A percentile compares a stretch with the other conserved stretches of the same genome.
Evolutionary conservation across 2,329 filamentous ascomycete species (phyloP).

Genomic region (Aspergillus neoniger): DNA sequence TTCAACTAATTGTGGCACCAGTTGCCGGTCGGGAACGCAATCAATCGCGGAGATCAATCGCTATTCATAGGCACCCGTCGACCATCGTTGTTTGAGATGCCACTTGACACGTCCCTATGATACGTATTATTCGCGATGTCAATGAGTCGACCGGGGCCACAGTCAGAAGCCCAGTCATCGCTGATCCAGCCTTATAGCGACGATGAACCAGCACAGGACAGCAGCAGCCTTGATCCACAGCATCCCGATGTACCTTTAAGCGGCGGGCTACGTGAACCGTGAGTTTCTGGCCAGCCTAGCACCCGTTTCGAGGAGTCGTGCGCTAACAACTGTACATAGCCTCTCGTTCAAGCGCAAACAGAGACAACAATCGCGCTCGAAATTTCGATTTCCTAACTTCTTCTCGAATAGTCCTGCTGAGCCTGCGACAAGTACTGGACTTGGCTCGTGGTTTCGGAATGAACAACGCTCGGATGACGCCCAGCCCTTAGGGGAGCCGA

Average conservation of each 20-base stretch:
- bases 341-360: constrained; percentile 49
- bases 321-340: constrained; percentile 23
- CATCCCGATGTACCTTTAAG: constrained; percentile 28
- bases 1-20: constrained; percentile 19
- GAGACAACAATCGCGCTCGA: constrained; percentile 34
- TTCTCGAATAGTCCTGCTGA: constrained; percentile 35
- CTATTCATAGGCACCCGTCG: constrained; percentile 12
- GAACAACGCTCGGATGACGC: constrained; percentile 30
- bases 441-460: constrained; percentile 31
- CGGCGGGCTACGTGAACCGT: constrained; percentile 40
- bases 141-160: constrained; percentile 26
- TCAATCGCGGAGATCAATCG: not conserved
- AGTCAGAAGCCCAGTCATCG: constrained; percentile 19
- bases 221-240: constrained; percentile 5
- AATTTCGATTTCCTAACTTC: constrained; percentile 44
- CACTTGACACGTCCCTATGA: constrained; percentile 15
- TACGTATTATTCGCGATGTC: constrained; percentile 29
- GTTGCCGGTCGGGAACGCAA: constrained; percentile 12
- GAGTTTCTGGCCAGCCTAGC: constrained; percentile 16
- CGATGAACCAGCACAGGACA: constrained; percentile 24
- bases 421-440: constrained; percentile 21
- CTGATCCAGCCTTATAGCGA: constrained; percentile 16
- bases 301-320: not conserved
- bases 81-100: constrained; percentile 16
- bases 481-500: constrained; percentile 27